phyloP scores from a whole-genome alignment of 352 stramenopile species.

The Phytophthora ohioensis region DNA sequence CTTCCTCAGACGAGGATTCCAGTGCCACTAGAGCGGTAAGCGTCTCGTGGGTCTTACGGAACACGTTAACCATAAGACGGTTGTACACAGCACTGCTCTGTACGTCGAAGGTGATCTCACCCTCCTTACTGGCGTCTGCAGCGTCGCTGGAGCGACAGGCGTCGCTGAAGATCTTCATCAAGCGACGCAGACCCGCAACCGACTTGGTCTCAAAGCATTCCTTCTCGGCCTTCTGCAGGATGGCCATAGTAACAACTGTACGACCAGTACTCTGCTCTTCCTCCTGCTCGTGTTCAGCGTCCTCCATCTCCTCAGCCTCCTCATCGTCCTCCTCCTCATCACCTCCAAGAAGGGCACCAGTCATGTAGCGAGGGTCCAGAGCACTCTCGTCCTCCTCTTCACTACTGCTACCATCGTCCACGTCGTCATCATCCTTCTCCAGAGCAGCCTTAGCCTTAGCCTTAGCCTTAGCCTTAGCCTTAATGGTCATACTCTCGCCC shows the following conservation, averaged over 20 bases:
- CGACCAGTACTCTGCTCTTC: constrained; percentile 47
- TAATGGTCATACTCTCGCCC: constrained; percentile 15
- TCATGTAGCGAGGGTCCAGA: constrained; percentile 83
- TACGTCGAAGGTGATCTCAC: constrained; percentile 92
- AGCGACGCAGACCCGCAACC: constrained; percentile 88
- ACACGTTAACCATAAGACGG: constrained; percentile 94
- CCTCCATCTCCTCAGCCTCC: constrained; percentile 28
- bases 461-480: constrained; percentile 29
- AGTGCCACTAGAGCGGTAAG: constrained; percentile 86
- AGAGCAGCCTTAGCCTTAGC: constrained; percentile 30
- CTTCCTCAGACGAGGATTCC: constrained; percentile 42
- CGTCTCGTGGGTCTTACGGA: constrained; percentile 89
- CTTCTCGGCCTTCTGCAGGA: constrained; percentile 85
- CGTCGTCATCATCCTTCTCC: constrained; percentile 56
- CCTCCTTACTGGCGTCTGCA: constrained; percentile 68
- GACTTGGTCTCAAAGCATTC: constrained; percentile 91
- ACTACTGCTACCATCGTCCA: constrained; percentile 69
- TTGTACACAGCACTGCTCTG: constrained; percentile 96
- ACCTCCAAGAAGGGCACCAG: constrained; percentile 40
- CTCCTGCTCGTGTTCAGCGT: constrained; percentile 32
- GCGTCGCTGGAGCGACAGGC: constrained; percentile 94
- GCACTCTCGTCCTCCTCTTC: constrained; percentile 88
- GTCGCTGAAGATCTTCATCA: constrained; percentile 95
- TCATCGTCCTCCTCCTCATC: constrained; percentile 47
- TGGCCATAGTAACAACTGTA: constrained; percentile 80